These are phyloP conservation scores for Cryoendolithus antarcticus DNA, from an alignment of 2,329 filamentous ascomycete species.

Conservation along the genomic window DNA sequence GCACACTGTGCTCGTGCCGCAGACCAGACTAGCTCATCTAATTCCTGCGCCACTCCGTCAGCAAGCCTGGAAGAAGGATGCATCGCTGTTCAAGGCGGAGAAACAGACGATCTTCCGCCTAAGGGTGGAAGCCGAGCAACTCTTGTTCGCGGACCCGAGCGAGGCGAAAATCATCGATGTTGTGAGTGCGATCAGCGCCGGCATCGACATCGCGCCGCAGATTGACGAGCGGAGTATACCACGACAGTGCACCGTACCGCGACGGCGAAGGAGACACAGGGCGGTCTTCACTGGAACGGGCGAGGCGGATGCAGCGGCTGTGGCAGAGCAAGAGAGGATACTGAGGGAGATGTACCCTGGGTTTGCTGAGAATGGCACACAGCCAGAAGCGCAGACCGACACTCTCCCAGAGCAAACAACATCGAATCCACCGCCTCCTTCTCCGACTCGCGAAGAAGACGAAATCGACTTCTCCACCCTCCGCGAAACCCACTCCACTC, in stretches of 20 bases:
- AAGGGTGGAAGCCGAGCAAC: slow-evolving; percentile 60
- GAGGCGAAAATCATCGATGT: slow-evolving; percentile 55
- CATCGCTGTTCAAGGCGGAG: slow-evolving; percentile 32
- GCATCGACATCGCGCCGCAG: slow-evolving; percentile 57
- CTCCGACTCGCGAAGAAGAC: slow-evolving; percentile 20
- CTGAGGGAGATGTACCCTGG: slow-evolving; percentile 35
- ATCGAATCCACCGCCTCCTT: background rate
- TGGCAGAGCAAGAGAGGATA: slow-evolving; percentile 37
- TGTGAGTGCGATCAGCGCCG: slow-evolving; percentile 58
- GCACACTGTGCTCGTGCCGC: slow-evolving; percentile 39
- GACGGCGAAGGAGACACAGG: slow-evolving; percentile 27
- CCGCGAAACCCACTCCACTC: slow-evolving; percentile 17
- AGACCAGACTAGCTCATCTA: slow-evolving; percentile 33
- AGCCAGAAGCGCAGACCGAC: background rate
- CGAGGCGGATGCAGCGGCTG: slow-evolving; percentile 24
- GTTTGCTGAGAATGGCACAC: slow-evolving; percentile 18
- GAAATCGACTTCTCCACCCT: slow-evolving; percentile 24
- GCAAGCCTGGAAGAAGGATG: slow-evolving; percentile 33
- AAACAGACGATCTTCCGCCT: slow-evolving; percentile 55
- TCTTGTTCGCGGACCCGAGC: slow-evolving; percentile 54
- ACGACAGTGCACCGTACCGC: slow-evolving; percentile 35
- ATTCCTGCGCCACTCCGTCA: slow-evolving; percentile 27
- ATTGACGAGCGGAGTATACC: slow-evolving; percentile 52
- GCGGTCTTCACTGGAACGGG: slow-evolving; percentile 20
- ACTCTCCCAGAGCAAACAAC: background rate